Percentiles rank a stretch among this genome's conserved stretches.
These are phyloP conservation scores for Kodamaea restingae DNA, from an alignment of 805 yeast genomes.

Conservation along the genomic window DNA sequence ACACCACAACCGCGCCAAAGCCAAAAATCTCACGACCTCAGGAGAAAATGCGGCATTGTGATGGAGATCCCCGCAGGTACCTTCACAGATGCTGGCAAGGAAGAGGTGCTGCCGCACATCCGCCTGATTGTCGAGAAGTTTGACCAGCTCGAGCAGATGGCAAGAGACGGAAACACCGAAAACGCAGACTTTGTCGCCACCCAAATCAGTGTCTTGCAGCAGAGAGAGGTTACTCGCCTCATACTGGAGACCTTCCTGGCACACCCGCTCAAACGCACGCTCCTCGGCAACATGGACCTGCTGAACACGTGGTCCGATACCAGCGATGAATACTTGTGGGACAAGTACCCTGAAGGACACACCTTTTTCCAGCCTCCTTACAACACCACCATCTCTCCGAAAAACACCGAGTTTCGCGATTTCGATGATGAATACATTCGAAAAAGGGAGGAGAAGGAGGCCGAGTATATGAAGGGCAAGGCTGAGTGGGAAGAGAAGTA, in stretches of 20 bases:
- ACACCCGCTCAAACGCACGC: constrained; percentile 35
- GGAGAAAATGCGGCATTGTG: constrained; percentile 7
- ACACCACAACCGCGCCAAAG: neutral
- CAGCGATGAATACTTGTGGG: constrained; percentile 40
- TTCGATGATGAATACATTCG: constrained; percentile 31
- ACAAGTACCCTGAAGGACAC: constrained; percentile 31
- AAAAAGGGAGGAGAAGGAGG: constrained; percentile 17
- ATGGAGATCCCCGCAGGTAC: constrained; percentile 6
- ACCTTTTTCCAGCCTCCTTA: constrained; percentile 35
- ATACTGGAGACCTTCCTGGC: constrained; percentile 1
- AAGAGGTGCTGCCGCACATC: constrained; percentile 7
- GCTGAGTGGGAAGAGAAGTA: constrained; percentile 16
- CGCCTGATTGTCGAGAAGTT: constrained; percentile 6
- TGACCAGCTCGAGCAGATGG: constrained; percentile 7
- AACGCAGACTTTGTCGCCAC: constrained; percentile 6
- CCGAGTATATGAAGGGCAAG: constrained; percentile 18
- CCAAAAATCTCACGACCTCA: constrained; percentile 6
- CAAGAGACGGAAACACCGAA: constrained; percentile 1
- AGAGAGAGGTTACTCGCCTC: constrained; percentile 6
- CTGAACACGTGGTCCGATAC: constrained; percentile 33
- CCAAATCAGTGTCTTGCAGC: constrained; percentile 8
- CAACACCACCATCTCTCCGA: constrained; percentile 17
- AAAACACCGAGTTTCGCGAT: constrained; percentile 26
- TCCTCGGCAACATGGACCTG: constrained; percentile 37
- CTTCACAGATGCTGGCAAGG: constrained; percentile 2